Evolutionary conservation across 2,329 filamentous ascomycete genomes (phyloP).

Genomic region (Coleophoma crateriformis): DNA sequence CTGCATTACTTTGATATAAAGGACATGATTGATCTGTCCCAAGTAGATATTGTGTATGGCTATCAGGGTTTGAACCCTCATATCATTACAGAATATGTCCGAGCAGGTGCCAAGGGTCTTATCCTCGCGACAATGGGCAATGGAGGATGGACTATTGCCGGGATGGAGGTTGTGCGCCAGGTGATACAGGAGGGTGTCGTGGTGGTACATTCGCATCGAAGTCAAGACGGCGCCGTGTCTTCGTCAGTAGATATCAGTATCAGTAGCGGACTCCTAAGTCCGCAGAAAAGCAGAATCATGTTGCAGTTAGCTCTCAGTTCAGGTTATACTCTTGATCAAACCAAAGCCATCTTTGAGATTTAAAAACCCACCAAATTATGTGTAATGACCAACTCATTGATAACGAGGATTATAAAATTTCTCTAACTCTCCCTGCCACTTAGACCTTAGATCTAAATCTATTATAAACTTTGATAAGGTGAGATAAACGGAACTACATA

Average conservation of each 20-base stretch:
- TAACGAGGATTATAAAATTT: too few species aligned
- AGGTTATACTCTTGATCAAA: not conserved
- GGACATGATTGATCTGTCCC: not conserved
- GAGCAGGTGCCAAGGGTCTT: not conserved
- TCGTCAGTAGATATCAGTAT: not conserved
- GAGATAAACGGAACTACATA: too few species aligned
- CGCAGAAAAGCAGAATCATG: conserved; percentile 2
- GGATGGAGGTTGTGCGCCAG: not conserved
- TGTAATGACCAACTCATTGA: too few species aligned
- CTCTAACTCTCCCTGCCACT: too few species aligned
- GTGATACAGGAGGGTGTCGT: conserved; percentile 1
- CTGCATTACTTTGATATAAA: conserved; percentile 3
- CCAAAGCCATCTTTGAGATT: not conserved
- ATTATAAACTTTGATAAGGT: too few species aligned
- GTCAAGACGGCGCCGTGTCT: not conserved
- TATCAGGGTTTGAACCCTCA: conserved; percentile 2
- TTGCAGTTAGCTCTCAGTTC: conserved; percentile 1
- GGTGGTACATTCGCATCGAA: conserved; percentile 1
- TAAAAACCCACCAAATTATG: too few species aligned
- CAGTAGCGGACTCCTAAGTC: conserved; percentile 2
- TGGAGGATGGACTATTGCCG: conserved; percentile 1
- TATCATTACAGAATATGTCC: not conserved
- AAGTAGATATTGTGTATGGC: conserved; percentile 5
- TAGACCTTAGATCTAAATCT: too few species aligned
- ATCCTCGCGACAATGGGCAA: conserved; percentile 4